These are phyloP conservation scores for Phaeosphaeriaceae sp. DNA, from an alignment of 2,329 filamentous ascomycete species.

Conservation along the genomic window DNA sequence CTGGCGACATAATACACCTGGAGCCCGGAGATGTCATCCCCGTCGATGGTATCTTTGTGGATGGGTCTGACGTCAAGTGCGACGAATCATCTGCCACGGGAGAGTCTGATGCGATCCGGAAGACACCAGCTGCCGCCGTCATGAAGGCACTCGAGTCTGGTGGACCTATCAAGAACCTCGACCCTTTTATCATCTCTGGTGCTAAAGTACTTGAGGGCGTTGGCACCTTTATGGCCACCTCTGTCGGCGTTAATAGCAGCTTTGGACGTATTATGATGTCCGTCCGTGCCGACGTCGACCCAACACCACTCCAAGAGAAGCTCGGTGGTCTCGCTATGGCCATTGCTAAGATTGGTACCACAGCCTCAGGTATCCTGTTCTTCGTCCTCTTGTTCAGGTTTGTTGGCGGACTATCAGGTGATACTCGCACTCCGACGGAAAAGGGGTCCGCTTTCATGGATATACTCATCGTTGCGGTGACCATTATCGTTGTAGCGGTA, in stretches of 20 bases:
- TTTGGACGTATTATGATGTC: conserved; percentile 65
- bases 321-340: conserved; percentile 59
- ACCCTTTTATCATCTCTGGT: conserved; percentile 70
- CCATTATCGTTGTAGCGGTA: conserved; percentile 52
- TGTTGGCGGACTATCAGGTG: conserved; percentile 37
- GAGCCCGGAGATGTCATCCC: conserved; percentile 74
- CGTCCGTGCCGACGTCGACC: conserved; percentile 60
- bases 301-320: conserved; percentile 63
- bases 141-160: conserved; percentile 63
- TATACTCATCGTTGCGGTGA: conserved; percentile 52
- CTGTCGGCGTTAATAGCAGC: conserved; percentile 62
- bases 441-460: conserved; percentile 50
- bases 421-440: conserved; percentile 27
- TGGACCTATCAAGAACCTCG: conserved; percentile 58
- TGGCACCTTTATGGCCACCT: conserved; percentile 62
- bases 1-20: conserved; percentile 73
- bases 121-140: conserved; percentile 66
- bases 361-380: conserved; percentile 48
- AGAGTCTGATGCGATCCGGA: conserved; percentile 74
- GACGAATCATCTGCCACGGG: conserved; percentile 77
- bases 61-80: conserved; percentile 70
- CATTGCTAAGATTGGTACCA: conserved; percentile 59
- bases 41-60: conserved; percentile 73
- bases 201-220: conserved; percentile 60
- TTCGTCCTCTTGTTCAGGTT: conserved; percentile 50